Base-by-base conservation (phyloP, 192 early-diverging fungal genomes). In the Spinellus fusiger region DNA sequence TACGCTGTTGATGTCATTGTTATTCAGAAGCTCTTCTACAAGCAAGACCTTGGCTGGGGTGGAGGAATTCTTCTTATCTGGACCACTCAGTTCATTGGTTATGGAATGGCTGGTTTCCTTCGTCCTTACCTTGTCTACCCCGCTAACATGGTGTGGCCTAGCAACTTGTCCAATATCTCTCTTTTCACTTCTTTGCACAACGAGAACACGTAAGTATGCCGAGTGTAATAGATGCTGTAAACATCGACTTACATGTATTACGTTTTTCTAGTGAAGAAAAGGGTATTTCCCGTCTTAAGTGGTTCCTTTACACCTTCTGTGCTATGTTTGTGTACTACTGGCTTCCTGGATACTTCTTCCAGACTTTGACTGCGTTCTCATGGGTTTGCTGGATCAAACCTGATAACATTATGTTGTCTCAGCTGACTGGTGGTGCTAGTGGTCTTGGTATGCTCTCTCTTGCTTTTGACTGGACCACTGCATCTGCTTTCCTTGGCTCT, bases 111-210 rank as follows among this genome's bases (percentile, higher is more conserved):
- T 48, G 92, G 86, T 59, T 70, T 85, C 15, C 75, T 76, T 44
- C 87, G 92, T 28, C 81, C 83, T 23, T 93, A 85, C 70, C 74
- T 97, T n/a, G 92, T 97, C 7, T 82, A 86, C 50, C 93, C 93
- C 27, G 75, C 88, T 2, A 75, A 84, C 7, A 93, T 96, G 92
- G 77, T 92, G 40, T 98, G 93, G 93, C 94, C 94, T 2, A 60
- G 80, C 2, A 87, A 80, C 29, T 78, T 97, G 29, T 78, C 89
- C 33, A 84, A 82, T 47, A 84, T 90, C 28, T 84, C 89, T 10
- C 70, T 94, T 23, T 90, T 92, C 71, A 81, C 83, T 16, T 84
- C 89, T 2, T 80, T 93, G 48, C 90, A 95, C 66, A 37, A 61
- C 28, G 27, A 26, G 12, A 49, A 56, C 1, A 40, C 31, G 1